These are phyloP conservation scores for Fusarium sp. DNA, from an alignment of 2,329 filamentous ascomycete species.

Conservation along the genomic window DNA sequence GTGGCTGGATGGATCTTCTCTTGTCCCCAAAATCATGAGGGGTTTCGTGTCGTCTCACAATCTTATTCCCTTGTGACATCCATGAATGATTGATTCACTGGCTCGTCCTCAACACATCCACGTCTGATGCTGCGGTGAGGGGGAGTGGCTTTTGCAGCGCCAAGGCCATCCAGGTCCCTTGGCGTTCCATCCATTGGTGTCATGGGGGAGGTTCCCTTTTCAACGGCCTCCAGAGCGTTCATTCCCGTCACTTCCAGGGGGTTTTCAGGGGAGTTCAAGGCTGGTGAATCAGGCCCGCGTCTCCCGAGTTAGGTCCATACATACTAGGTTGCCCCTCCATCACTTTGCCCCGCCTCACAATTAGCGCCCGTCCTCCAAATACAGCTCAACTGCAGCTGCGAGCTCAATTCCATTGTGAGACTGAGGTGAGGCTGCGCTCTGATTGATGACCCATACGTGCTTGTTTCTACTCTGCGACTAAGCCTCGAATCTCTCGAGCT, in stretches of 20 bases:
- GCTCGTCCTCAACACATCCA: conserved; percentile 14
- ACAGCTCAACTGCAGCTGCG: not conserved
- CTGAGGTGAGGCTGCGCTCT: conserved; percentile 11
- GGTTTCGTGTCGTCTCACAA: conserved; percentile 32
- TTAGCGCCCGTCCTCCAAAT: conserved; percentile 31
- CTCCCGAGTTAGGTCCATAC: not conserved
- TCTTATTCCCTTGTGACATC: conserved; percentile 23
- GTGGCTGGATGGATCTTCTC: conserved; percentile 13
- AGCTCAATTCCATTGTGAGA: conserved; percentile 8
- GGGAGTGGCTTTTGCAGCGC: conserved; percentile 38
- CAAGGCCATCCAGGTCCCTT: conserved; percentile 37
- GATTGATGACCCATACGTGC: conserved; percentile 17
- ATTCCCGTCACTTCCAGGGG: conserved; percentile 13
- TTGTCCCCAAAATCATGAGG: conserved; percentile 4
- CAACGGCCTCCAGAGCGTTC: conserved; percentile 32
- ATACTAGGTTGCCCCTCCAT: conserved; percentile 15
- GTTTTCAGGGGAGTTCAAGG: conserved; percentile 19
- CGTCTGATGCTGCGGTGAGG: conserved; percentile 36
- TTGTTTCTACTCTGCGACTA: conserved; percentile 10
- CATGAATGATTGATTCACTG: conserved; percentile 30
- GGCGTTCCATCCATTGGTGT: conserved; percentile 9
- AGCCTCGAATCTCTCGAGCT: conserved; percentile 15
- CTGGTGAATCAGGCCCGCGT: conserved; percentile 22
- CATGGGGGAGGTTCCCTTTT: not conserved
- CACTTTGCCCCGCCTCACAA: conserved; percentile 14